A percentile compares a stretch with the other conserved stretches of the same genome.
Evolutionary conservation across 2,329 filamentous ascomycete species (phyloP).

Genomic region (Botryotinia calthae): DNA sequence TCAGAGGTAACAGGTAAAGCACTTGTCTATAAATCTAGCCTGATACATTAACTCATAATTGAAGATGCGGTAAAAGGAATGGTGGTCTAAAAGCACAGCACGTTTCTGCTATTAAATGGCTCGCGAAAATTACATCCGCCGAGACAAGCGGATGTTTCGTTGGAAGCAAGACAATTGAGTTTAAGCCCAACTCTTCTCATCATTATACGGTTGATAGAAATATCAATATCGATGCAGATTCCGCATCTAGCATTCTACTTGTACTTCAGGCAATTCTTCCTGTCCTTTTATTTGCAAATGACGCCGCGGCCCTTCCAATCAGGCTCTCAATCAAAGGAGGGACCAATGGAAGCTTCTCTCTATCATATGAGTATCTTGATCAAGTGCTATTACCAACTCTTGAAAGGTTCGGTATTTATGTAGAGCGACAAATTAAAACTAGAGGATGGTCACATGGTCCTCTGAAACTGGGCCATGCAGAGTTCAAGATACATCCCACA

Average conservation of each 20-base stretch:
- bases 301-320: constrained; percentile 45
- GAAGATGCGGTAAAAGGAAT: constrained; percentile 27
- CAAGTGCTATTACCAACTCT: constrained; percentile 58
- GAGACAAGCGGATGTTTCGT: constrained; percentile 50
- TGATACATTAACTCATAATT: neutral
- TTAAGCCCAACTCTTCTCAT: constrained; percentile 35
- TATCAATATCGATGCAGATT: constrained; percentile 50
- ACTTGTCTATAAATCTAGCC: no score
- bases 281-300: constrained; percentile 55
- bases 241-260: constrained; percentile 55
- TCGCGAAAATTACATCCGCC: constrained; percentile 52
- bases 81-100: constrained; percentile 58
- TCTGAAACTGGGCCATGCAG: constrained; percentile 39
- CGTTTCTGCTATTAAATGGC: constrained; percentile 53
- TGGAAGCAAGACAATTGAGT: constrained; percentile 45
- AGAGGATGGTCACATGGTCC: constrained; percentile 49
- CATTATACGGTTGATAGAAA: constrained; percentile 39
- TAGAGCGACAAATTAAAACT: constrained; percentile 46
- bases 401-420: constrained; percentile 49
- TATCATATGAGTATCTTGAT: constrained; percentile 61
- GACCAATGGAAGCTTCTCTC: constrained; percentile 57
- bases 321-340: constrained; percentile 55
- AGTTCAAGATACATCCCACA: constrained; percentile 47
- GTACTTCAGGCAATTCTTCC: constrained; percentile 61
- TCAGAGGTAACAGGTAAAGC: constrained; percentile 52